These are phyloP conservation scores for Apiospora phragmitis DNA, from an alignment of 2,329 filamentous ascomycete genomes.

Conservation along the genomic window DNA sequence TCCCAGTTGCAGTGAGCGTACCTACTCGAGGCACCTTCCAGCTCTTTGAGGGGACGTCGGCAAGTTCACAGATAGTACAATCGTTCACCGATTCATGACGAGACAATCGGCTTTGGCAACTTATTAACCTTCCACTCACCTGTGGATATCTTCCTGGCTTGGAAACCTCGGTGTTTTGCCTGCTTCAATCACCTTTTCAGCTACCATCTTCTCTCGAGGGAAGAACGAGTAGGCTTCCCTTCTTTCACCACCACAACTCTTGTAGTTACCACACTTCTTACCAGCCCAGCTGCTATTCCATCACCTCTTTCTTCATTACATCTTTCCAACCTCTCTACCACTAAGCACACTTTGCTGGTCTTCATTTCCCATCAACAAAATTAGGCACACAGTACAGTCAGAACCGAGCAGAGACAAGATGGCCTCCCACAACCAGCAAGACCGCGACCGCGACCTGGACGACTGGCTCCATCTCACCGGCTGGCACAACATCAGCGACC, in stretches of 20 bases:
- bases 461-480: constrained; percentile 21
- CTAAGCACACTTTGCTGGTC: background rate
- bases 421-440: background rate
- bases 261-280: background rate
- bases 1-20: background rate
- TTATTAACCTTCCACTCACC: background rate
- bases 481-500: constrained; percentile 17
- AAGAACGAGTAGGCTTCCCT: background rate
- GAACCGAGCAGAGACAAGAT: background rate
- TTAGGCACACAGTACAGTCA: background rate
- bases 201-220: background rate
- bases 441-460: constrained; percentile 1
- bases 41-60: background rate
- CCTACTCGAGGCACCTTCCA: background rate
- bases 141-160: too few relatives aligned
- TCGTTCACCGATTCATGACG: background rate
- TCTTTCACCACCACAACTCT: background rate
- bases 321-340: background rate
- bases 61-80: background rate
- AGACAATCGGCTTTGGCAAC: too few relatives aligned
- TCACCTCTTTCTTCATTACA: background rate
- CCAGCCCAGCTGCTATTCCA: background rate
- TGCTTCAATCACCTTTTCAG: background rate
- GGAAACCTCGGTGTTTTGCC: background rate
- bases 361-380: background rate